These are phyloP conservation scores for Macadamia tetraphylla DNA, from an alignment of 164 flowering plant genomes.

Conservation along the genomic window DNA sequence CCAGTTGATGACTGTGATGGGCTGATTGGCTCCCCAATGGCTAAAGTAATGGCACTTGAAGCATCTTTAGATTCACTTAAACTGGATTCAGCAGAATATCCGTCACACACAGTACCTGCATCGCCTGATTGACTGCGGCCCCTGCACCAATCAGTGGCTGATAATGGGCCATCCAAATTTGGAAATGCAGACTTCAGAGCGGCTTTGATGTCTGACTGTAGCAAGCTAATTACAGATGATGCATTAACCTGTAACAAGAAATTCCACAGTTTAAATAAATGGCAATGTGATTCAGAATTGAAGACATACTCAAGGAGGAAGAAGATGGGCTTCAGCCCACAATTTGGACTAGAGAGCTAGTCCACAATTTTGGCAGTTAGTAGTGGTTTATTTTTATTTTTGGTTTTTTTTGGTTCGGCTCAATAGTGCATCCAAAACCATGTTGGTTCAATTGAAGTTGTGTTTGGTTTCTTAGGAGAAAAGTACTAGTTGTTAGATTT, in stretches of 20 bases:
- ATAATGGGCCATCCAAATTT: conserved; percentile 82
- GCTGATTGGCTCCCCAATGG: conserved; percentile 66
- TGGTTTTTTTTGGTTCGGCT: too few species aligned
- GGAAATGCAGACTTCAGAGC: conserved; percentile 91
- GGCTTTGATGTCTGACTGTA: conserved; percentile 81
- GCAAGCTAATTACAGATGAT: conserved; percentile 67
- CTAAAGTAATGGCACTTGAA: conserved; percentile 36
- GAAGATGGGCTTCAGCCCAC: too few species aligned
- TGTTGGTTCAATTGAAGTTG: too few species aligned
- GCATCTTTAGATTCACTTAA: conserved; percentile 68
- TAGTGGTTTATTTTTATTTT: too few species aligned
- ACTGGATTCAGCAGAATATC: conserved; percentile 63
- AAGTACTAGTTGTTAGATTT: too few species aligned
- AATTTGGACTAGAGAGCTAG: too few species aligned
- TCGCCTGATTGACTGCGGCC: conserved; percentile 70
- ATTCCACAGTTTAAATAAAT: background rate
- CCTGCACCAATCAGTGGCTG: conserved; percentile 85
- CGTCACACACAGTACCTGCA: conserved; percentile 46
- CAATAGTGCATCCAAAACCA: too few species aligned
- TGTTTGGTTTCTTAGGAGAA: too few species aligned
- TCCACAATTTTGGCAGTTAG: too few species aligned
- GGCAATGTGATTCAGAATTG: too few species aligned
- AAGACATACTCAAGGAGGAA: too few species aligned
- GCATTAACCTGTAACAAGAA: conserved; percentile 66
- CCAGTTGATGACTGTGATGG: conserved; percentile 57